These are phyloP conservation scores for Sindora glabra DNA, from an alignment of 306 rosid genomes.

Conservation along the genomic window DNA sequence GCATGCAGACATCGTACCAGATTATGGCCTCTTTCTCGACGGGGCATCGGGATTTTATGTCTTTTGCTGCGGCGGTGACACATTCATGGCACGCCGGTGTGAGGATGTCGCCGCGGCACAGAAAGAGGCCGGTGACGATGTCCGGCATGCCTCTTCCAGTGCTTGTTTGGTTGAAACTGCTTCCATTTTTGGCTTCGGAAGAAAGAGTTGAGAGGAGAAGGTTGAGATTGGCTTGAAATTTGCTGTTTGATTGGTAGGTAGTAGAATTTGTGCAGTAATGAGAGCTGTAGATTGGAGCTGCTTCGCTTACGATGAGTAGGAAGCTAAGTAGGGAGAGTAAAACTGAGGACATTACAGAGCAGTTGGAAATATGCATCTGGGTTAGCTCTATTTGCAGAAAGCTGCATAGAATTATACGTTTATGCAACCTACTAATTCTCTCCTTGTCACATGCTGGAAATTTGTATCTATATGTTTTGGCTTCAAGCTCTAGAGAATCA, in stretches of 20 bases:
- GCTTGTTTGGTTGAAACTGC: background rate
- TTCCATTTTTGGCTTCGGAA: background rate
- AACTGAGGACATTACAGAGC: too few species aligned
- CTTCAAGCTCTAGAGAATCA: too few species aligned
- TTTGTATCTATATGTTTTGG: too few species aligned
- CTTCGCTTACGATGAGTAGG: background rate
- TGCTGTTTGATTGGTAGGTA: conserved; percentile 12
- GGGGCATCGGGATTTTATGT: background rate
- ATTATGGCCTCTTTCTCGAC: too few species aligned
- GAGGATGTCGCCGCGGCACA: conserved; percentile 22
- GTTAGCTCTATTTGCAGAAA: too few species aligned
- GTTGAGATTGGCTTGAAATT: conserved; percentile 15
- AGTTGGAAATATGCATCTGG: too few species aligned
- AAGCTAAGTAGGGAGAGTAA: background rate
- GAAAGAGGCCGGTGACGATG: conserved; percentile 8
- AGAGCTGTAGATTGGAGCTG: background rate
- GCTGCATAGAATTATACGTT: too few species aligned
- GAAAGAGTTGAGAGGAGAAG: conserved; percentile 18
- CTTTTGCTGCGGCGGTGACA: background rate
- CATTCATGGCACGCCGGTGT: conserved; percentile 5
- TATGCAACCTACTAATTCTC: too few species aligned
- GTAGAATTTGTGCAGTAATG: background rate
- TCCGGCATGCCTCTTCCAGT: too few species aligned
- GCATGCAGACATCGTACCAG: too few species aligned
- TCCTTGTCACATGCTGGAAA: too few species aligned